A percentile compares a stretch with the other conserved stretches of the same genome.
Evolutionary conservation across 2,329 filamentous ascomycete genomes (phyloP).

Genomic region (Mollisia scopiformis): DNA sequence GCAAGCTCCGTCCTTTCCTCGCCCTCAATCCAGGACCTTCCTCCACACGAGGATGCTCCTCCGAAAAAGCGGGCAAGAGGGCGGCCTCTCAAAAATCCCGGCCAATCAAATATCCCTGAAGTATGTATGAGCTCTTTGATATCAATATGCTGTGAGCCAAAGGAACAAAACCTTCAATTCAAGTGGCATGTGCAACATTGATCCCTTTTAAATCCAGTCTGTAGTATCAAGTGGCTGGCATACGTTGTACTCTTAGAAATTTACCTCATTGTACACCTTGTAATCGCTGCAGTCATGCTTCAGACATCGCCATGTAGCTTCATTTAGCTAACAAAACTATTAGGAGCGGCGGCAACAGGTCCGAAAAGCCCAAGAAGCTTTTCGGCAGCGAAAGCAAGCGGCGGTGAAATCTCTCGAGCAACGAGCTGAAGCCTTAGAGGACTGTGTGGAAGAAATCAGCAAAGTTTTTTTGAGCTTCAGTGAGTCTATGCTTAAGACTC

Average conservation of each 20-base stretch:
- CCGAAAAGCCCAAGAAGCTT: slow-evolving; percentile 15
- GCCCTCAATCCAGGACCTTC: neutral
- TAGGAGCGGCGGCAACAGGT: slow-evolving; percentile 15
- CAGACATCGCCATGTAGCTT: too few species aligned
- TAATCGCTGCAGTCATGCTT: too few species aligned
- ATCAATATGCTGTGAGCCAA: neutral
- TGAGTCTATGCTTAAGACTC: slow-evolving; percentile 7
- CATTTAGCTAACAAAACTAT: neutral
- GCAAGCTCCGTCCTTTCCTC: neutral
- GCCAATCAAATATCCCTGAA: slow-evolving; percentile 1
- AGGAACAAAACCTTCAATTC: neutral
- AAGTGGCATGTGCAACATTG: too few species aligned
- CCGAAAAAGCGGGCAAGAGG: slow-evolving; percentile 2
- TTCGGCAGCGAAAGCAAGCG: slow-evolving; percentile 7
- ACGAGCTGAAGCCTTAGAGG: slow-evolving; percentile 6
- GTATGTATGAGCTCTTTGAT: neutral
- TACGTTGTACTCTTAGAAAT: too few species aligned
- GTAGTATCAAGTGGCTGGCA: too few species aligned
- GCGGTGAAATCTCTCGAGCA: slow-evolving; percentile 7
- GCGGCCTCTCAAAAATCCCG: neutral
- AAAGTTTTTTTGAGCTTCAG: slow-evolving; percentile 15
- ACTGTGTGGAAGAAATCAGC: slow-evolving; percentile 15
- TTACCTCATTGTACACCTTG: too few species aligned
- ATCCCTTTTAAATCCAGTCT: too few species aligned
- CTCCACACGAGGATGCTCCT: neutral